Evolutionary conservation across 78 protist genomes (phyloP).

Genomic region (Pigoraptor vietnamica): DNA sequence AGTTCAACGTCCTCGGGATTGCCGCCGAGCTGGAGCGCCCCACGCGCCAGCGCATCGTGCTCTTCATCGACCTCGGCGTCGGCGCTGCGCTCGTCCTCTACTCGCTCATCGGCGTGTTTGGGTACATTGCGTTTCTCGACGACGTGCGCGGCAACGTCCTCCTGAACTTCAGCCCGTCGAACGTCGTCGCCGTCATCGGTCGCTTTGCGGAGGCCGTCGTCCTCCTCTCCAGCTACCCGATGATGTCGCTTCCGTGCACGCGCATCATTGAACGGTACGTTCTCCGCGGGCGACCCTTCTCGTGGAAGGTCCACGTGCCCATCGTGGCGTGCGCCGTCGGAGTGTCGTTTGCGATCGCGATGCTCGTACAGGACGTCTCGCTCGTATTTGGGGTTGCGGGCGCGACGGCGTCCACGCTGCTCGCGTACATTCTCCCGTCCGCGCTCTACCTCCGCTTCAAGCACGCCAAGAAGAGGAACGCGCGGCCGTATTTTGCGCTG

Average conservation of each 20-base stretch:
- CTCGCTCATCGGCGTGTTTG: not conserved
- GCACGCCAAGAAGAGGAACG: not conserved
- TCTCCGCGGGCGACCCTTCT: not conserved
- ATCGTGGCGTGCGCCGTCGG: not conserved
- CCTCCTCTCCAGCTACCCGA: not conserved
- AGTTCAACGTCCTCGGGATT: not conserved
- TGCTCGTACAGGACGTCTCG: slow-evolving; percentile 6
- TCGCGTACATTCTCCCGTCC: slow-evolving; percentile 4
- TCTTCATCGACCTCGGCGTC: not conserved
- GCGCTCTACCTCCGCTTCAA: not conserved
- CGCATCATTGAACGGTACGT: not conserved
- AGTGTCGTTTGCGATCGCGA: not conserved
- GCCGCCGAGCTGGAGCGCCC: slow-evolving; percentile 1
- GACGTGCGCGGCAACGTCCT: slow-evolving; percentile 9
- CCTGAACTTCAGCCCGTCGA: not conserved
- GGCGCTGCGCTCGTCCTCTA: not conserved
- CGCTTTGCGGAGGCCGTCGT: slow-evolving; percentile 1
- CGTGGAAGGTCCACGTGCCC: not conserved
- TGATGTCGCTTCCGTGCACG: not conserved
- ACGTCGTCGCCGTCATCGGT: not conserved
- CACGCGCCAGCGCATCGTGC: not conserved
- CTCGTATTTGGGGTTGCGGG: slow-evolving; percentile 11
- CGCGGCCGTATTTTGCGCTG: not conserved
- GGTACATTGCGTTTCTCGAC: slow-evolving; percentile 5
- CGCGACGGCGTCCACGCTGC: not conserved